Base-by-base conservation (phyloP, 805 yeast species). In the Nakazawaea holstii region DNA sequence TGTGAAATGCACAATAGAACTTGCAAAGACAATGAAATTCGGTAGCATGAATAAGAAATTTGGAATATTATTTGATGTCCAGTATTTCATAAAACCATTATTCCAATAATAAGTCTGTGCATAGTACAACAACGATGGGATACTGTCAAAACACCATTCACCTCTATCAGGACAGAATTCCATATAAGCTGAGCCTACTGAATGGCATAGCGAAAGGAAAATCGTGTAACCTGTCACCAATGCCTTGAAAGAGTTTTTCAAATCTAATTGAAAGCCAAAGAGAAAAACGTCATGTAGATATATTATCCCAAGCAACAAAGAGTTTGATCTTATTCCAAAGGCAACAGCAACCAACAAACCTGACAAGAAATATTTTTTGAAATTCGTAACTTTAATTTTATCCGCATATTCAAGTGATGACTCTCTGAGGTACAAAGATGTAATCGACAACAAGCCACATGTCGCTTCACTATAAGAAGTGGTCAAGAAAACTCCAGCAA, bases 31-130 rank as follows among this genome's bases (percentile, higher is more conserved):
- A 1, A 69, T 26, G 6, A 87, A 58, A 14, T 82, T 79, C 2
- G 98, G 98, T 1, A 77, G 48, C 0, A 87, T 92, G 56, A 94
- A 70, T 8, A 82, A 28, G 60, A 94, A 92, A 62, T 91, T 87
- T 9, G 97, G 96, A 7, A 87, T 63, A 57, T 94, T 92, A 58
- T 80, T 80, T 0, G 72, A 49, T 0, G 94, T 84, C 92, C 97
- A 94, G 65, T 94, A 94, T 36, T 65, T 70, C 48, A 94, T 62
- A 45, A 91, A 79, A 0, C 99, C 98, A 39, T 72, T 75, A 55
- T 81, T 77, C 99, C 99, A 94, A 62, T 92, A 90, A 53, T 80
- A 72, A 1, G 66, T 49, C 64, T 94, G 99, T 6, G 95, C 86
- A 61, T 73, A 87, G 3, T 77, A 62, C 55, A 82, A 82, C 11